Base-by-base conservation (phyloP, 2,329 filamentous ascomycete genomes). In the Trichoderma breve region DNA sequence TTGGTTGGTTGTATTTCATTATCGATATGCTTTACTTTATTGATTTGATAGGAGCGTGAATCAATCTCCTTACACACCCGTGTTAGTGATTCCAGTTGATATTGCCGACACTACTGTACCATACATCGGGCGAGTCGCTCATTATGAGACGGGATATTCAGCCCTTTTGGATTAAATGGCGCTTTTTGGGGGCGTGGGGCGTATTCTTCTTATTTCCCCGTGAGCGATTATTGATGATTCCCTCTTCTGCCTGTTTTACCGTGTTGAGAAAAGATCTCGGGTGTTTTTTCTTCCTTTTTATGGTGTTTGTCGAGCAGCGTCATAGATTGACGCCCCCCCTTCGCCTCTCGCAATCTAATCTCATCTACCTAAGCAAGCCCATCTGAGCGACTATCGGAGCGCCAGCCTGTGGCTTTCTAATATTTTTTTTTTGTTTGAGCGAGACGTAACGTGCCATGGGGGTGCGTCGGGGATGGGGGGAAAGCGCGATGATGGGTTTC, bases 341-440 rank as follows among this genome's bases (percentile, higher is more conserved):
- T 43, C 39, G 34, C 39, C 15, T 47, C 43, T 21, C 43, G 24
- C 32, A 30, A 30, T 39, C 55, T 43, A 24, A 53, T 53, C 47
- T 53, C 21, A 53, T 53, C 47, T 24, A 24, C n/a, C 47, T 24
- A 53, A 68, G 32, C 51, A 28, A 43, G 47, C 21, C 53, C 53
- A 51, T 60, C 43, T 51, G 66, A 69, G 66, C 66, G 66, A 60
- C 66, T 69, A 61, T 69, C 66, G 66, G 66, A 69, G 66, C 57
- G 47, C 18, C 43, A 28, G 28, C n/a, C 14, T 36, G 47, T 51
- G 65, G 36, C 55, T 60, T 60, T 61, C n/a, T 36, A 55, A 24
- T 12, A 12, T 53, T 24, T 32, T 67, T 18, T 43, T 43, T 18
- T 43, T 43, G 0, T n/a, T n/a, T n/a, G 39, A 15, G 11, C 15